Evolutionary conservation across 306 rosid species (phyloP), one percentile per base, ranked within the genome.

Genomic region (Hippophae gyantsensis): DNA sequence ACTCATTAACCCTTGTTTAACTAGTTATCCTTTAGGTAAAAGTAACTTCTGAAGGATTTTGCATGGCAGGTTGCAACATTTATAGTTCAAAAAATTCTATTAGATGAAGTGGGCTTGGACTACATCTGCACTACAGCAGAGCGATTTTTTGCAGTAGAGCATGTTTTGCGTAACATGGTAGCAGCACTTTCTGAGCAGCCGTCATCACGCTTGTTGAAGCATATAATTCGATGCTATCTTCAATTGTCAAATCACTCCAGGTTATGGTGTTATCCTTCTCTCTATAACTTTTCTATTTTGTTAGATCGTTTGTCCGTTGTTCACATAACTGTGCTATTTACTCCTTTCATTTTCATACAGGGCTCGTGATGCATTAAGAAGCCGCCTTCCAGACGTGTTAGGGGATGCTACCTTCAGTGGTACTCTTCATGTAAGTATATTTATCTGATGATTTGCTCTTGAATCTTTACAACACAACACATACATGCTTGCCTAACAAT

Each of bases 91-190:
- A 87, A 84, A 59, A 79, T 90, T 75, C 57, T 90, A 49, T 69
- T 83, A 74, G 90, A 90, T 13, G 89, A 87, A 57, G 76, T 83
- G 65, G 97, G 96, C 65, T 63, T 87, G 76, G 86, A 81, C 54
- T 81, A 87, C 72, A 70, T 90, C 10, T 90, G 95, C 56, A 79
- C 84, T 25, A 78, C 89, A 18, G 83, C 87, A 6, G 87, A 83
- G 54, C 78, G 92, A 18, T 87, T 87, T 64, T 81, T 72, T 48
- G 86, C 92, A 0, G 87, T 90, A 1, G 74, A 80, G 26, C 78
- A 82, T 60, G 89, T 81, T 69, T 70, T 90, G 62, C 86, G 77
- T 13, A 79, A 62, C 62, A 74, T 85, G 94, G 79, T 87, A 25
- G 75, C 75, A 42, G 65, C 81, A 65, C 84, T 76, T 45, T 76